A percentile compares a stretch with the other conserved stretches of the same genome.
phyloP scores from a whole-genome alignment of 2,329 filamentous ascomycete species.

The Phialophora tarda region DNA sequence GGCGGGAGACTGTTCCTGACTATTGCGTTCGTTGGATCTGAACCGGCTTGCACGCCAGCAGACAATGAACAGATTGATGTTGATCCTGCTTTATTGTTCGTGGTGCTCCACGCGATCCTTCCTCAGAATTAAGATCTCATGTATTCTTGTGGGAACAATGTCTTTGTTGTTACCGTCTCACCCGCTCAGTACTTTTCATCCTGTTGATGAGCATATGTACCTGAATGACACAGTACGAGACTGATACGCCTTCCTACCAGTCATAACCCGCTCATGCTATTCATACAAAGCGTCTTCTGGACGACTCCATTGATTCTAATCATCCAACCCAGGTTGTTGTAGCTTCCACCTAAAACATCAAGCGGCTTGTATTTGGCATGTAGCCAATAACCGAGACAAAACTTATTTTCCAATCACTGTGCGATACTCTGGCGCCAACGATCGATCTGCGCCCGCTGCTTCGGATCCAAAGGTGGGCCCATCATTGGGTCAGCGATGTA shows the following conservation, averaged over 20 bases:
- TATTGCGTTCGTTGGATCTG: too few species aligned
- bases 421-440: slow-evolving; percentile 56
- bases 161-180: too few species aligned
- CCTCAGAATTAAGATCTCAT: too few species aligned
- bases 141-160: too few species aligned
- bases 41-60: too few species aligned
- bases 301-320: not conserved
- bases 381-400: slow-evolving; percentile 1
- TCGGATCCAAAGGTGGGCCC: slow-evolving; percentile 52
- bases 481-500: slow-evolving; percentile 40
- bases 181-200: too few species aligned
- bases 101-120: too few species aligned
- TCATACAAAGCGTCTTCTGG: slow-evolving; percentile 18
- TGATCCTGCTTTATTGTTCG: too few species aligned
- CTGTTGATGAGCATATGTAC: too few species aligned
- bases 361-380: not conserved
- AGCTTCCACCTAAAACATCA: not conserved
- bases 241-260: not conserved
- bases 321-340: not conserved
- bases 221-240: not conserved
- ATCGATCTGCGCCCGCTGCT: slow-evolving; percentile 63
- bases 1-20: too few species aligned
- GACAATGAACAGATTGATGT: too few species aligned
- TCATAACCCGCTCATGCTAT: slow-evolving; percentile 24
- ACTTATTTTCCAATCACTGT: slow-evolving; percentile 19